Conservation (phyloP, 495 filamentous ascomycete species). For the Parathielavia hyrcaniae region DNA sequence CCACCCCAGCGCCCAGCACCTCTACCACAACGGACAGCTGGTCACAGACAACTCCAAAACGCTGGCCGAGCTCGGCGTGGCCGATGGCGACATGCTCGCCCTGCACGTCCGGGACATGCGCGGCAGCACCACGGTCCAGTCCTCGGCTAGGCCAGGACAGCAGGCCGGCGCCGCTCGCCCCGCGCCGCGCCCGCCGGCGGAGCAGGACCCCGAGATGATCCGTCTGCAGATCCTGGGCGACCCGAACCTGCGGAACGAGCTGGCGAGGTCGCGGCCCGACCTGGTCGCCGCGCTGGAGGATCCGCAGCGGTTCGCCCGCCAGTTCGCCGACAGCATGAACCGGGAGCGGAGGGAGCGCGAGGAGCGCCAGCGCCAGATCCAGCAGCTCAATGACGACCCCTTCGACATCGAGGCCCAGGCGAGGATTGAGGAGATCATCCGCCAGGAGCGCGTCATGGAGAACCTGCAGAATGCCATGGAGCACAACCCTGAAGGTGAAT, state of each 20-base stretch:
- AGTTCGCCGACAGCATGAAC: constrained; percentile 57
- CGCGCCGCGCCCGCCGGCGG: constrained; percentile 22
- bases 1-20: constrained; percentile 54
- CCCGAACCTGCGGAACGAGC: constrained; percentile 60
- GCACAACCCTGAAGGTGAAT: constrained; percentile 83
- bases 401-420: constrained; percentile 85
- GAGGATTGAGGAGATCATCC: constrained; percentile 95
- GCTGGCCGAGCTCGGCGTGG: constrained; percentile 72
- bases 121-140: constrained; percentile 26
- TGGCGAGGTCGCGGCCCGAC: constrained; percentile 63
- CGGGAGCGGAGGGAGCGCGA: constrained; percentile 62
- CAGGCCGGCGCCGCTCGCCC: constrained; percentile 6
- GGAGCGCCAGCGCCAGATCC: constrained; percentile 73
- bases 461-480: constrained; percentile 95
- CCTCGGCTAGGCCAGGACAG: constrained; percentile 29
- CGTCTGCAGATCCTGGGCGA: constrained; percentile 76
- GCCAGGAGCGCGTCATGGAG: constrained; percentile 85
- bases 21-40: constrained; percentile 85
- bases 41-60: constrained; percentile 71
- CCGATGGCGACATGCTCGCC: constrained; percentile 87
- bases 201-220: constrained; percentile 71
- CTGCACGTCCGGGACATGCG: constrained; percentile 63
- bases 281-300: constrained; percentile 74
- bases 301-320: constrained; percentile 63
- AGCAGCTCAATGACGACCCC: constrained; percentile 75